Conservation (phyloP, 1,284 basidiomycete species). For the Moniliophthora roreri region DNA sequence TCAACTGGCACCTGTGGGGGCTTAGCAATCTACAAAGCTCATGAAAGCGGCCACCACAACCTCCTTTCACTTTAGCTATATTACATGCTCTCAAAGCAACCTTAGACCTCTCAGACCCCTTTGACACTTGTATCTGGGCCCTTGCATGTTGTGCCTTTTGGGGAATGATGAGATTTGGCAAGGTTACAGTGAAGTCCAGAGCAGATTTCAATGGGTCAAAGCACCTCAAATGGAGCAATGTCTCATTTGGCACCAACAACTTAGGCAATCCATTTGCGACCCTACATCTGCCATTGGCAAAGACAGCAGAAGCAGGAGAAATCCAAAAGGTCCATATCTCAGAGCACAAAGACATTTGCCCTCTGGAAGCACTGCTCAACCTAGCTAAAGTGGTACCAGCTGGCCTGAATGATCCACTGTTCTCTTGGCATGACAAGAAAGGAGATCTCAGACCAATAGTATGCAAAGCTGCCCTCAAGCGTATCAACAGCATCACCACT, state of each 20-base stretch:
- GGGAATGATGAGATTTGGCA: constrained; percentile 14
- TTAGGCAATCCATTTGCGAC: constrained; percentile 22
- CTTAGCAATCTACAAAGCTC: background rate
- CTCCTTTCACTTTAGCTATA: constrained; percentile 8
- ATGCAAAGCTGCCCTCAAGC: constrained; percentile 21
- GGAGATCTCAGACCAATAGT: constrained; percentile 27
- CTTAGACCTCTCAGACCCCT: constrained; percentile 2
- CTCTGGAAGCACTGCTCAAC: constrained; percentile 28
- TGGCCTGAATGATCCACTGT: constrained; percentile 26
- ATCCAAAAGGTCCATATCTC: constrained; percentile 28
- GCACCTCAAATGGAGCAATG: constrained; percentile 9
- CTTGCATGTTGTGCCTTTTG: constrained; percentile 7
- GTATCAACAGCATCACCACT: constrained; percentile 27
- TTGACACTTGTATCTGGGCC: constrained; percentile 10
- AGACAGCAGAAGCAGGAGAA: constrained; percentile 33
- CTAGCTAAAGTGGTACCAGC: constrained; percentile 28
- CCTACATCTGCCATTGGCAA: constrained; percentile 30
- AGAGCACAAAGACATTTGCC: constrained; percentile 25
- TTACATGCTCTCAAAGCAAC: background rate
- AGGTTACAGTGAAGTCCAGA: constrained; percentile 7
- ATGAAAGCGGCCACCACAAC: background rate
- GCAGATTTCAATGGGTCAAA: background rate
- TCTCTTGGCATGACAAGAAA: constrained; percentile 22
- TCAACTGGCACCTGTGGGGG: constrained; percentile 15
- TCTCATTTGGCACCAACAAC: constrained; percentile 17